Evolutionary conservation across 371 early-diverging fungal species (phyloP).

Genomic region (Capniomyces stellatus): DNA sequence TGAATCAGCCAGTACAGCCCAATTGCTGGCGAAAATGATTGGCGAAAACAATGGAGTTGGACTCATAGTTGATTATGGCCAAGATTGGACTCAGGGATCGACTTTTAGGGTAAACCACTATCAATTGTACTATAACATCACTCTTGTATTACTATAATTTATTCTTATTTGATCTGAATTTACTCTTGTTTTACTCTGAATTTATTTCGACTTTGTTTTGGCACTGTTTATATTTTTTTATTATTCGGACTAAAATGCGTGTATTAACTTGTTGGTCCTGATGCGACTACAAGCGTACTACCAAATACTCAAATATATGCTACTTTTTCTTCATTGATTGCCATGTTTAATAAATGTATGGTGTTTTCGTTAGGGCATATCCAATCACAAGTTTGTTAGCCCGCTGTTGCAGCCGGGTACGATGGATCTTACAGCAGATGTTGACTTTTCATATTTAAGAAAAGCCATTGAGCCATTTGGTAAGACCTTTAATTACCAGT

Average conservation of each 20-base stretch:
- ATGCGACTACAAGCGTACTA: not conserved
- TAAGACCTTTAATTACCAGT: conserved; percentile 1
- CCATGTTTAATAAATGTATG: not conserved
- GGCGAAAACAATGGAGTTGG: conserved; percentile 49
- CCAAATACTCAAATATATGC: not conserved
- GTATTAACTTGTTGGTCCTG: too few species aligned
- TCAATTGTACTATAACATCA: not conserved
- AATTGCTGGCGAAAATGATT: conserved; percentile 43
- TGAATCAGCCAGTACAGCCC: conserved; percentile 42
- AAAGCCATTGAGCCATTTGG: conserved; percentile 34
- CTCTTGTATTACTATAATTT: too few species aligned
- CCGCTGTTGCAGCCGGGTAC: conserved; percentile 64
- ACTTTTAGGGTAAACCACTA: conserved; percentile 50
- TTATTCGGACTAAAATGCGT: too few species aligned
- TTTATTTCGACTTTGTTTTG: too few species aligned
- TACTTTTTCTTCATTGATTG: not conserved
- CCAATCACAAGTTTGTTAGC: conserved; percentile 58
- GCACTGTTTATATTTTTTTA: too few species aligned
- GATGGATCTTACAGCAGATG: conserved; percentile 82
- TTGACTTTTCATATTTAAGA: conserved; percentile 67
- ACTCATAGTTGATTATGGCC: conserved; percentile 80
- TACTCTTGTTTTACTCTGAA: too few species aligned
- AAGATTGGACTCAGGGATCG: conserved; percentile 51
- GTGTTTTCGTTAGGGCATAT: conserved; percentile 47
- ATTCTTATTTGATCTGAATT: too few species aligned